phyloP scores from a whole-genome alignment of 2,329 filamentous ascomycete genomes.

The Neofusicoccum kwambonambiense region DNA sequence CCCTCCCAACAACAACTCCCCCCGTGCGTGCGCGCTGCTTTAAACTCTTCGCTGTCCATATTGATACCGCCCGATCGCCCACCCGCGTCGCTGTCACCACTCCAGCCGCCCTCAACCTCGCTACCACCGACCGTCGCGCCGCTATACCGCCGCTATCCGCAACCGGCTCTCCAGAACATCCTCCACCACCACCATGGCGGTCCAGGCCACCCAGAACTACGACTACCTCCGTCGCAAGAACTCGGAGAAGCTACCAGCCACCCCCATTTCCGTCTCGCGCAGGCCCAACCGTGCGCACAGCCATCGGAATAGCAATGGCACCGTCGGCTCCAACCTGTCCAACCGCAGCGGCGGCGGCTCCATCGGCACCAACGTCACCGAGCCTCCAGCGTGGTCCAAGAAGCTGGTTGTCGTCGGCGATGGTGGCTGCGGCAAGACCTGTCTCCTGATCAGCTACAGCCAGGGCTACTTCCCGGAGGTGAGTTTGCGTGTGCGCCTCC shows the following conservation, averaged over 20 bases:
- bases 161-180: neutral
- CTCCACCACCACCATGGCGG: constrained; percentile 23
- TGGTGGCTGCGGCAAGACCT: constrained; percentile 97
- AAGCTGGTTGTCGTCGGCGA: constrained; percentile 99
- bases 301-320: constrained; percentile 74
- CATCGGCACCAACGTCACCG: constrained; percentile 71
- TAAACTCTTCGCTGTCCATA: constrained; percentile 25
- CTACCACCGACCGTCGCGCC: neutral
- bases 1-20: constrained; percentile 19
- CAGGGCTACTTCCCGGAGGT: constrained; percentile 99
- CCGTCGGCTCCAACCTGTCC: constrained; percentile 76
- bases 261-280: constrained; percentile 30
- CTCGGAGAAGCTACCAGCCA: constrained; percentile 26
- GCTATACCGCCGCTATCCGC: neutral
- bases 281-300: constrained; percentile 51
- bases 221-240: constrained; percentile 60
- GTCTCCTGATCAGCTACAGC: constrained; percentile 96
- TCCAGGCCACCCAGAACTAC: constrained; percentile 43
- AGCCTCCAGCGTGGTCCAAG: constrained; percentile 92
- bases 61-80: constrained; percentile 28
- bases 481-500: constrained; percentile 32
- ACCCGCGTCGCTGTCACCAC: neutral
- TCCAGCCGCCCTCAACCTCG: neutral
- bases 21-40: constrained; percentile 15
- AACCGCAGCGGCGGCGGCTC: constrained; percentile 58